Conservation (phyloP, 345 rosid genomes). For the Pistacia integerrima region DNA sequence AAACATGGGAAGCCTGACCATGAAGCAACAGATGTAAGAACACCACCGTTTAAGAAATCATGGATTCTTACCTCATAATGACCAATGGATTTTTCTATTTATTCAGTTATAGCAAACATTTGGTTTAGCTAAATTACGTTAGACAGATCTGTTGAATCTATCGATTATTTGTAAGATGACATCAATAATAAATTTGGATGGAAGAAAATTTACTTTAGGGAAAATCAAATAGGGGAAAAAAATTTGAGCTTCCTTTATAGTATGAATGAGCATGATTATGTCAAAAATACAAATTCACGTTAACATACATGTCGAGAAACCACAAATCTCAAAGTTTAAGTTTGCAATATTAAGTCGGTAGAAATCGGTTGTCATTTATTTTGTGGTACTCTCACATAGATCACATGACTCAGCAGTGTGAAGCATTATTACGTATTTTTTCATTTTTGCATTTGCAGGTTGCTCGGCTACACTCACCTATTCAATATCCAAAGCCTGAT, state of each 20-base stretch:
- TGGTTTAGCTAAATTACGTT: neutral
- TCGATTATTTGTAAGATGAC: neutral
- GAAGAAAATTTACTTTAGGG: neutral
- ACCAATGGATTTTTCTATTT: constrained; percentile 3
- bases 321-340: neutral
- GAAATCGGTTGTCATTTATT: neutral
- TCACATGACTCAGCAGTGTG: neutral
- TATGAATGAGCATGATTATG: constrained; percentile 1
- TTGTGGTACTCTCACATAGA: neutral
- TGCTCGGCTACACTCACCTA: constrained; percentile 59
- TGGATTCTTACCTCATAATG: neutral
- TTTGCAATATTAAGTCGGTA: too few relatives aligned
- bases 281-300: neutral
- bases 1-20: constrained; percentile 93
- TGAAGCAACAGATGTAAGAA: constrained; percentile 79
- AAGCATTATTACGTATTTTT: neutral
- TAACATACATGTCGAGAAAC: neutral
- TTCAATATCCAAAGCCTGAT: constrained; percentile 86
- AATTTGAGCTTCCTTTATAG: neutral
- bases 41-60: constrained; percentile 1
- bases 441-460: constrained; percentile 43
- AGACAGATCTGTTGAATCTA: neutral
- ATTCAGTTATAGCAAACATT: neutral
- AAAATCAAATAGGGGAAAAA: neutral
- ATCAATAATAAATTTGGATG: neutral